Percentiles rank a stretch among this genome's conserved stretches.
These are phyloP conservation scores for Penicillium corylophilum DNA, from an alignment of 2,329 filamentous ascomycete species.

Conservation along the genomic window DNA sequence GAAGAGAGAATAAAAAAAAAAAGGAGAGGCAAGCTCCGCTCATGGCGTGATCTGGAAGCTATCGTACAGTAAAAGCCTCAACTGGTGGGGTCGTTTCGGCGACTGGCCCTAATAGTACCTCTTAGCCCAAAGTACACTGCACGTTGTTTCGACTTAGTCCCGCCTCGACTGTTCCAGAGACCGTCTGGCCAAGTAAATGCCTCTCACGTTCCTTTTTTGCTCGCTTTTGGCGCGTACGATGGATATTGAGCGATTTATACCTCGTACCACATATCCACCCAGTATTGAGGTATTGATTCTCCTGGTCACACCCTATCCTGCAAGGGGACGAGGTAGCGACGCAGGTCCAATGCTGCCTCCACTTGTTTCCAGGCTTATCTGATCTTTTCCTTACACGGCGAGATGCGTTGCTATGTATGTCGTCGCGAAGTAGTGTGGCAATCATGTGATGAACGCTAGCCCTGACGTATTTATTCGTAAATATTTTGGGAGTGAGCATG, in stretches of 20 bases:
- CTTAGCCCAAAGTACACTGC: not conserved
- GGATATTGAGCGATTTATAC: not conserved
- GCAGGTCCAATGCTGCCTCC: not conserved
- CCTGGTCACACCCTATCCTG: not conserved
- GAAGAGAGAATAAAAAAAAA: not conserved
- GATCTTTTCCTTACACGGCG: not conserved
- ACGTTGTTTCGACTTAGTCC: not conserved
- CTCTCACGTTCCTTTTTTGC: not conserved
- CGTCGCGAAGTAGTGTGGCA: not conserved
- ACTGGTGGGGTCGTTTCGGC: slow-evolving; percentile 2
- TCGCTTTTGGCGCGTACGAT: not conserved
- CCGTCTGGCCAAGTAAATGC: not conserved
- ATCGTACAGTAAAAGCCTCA: slow-evolving; percentile 14
- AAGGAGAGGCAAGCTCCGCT: slow-evolving; percentile 6
- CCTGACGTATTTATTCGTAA: not conserved
- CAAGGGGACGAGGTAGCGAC: slow-evolving; percentile 5
- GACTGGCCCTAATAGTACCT: slow-evolving; percentile 2
- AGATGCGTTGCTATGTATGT: not conserved
- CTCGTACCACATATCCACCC: slow-evolving; percentile 5
- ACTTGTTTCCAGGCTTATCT: not conserved
- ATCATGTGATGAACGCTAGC: not conserved
- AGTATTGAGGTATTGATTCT: not conserved
- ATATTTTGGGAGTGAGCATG: not conserved
- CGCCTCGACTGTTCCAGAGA: not conserved
- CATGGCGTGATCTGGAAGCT: slow-evolving; percentile 3